Conservation (phyloP, 768 basidiomycete species). For the Collybia sordida region DNA sequence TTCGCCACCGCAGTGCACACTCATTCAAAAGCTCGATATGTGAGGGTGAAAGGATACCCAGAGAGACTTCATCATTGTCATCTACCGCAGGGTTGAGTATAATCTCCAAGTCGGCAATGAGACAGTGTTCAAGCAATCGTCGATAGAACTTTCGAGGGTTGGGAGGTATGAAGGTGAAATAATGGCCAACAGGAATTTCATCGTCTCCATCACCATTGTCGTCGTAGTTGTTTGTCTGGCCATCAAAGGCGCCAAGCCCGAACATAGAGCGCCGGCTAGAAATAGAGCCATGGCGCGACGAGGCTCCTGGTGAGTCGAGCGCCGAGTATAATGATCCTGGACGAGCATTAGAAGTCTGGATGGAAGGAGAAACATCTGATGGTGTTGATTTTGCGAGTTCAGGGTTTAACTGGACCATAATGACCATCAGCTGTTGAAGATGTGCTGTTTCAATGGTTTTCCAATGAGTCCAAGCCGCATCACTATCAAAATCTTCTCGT, state of each 20-base stretch:
- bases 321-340: constrained; percentile 59
- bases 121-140: constrained; percentile 78
- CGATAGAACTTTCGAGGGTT: constrained; percentile 86
- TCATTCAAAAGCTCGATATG: constrained; percentile 87
- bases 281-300: constrained; percentile 59
- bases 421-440: constrained; percentile 84
- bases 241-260: constrained; percentile 25
- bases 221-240: constrained; percentile 32
- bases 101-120: constrained; percentile 81
- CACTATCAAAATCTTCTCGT: constrained; percentile 82
- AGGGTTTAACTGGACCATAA: constrained; percentile 84
- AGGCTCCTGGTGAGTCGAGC: constrained; percentile 28
- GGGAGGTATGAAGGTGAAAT: constrained; percentile 90
- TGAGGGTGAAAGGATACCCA: constrained; percentile 79
- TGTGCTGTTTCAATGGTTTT: constrained; percentile 76
- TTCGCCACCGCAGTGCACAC: constrained; percentile 88
- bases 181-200: constrained; percentile 67
- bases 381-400: constrained; percentile 80
- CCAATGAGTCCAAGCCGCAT: constrained; percentile 86
- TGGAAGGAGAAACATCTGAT: constrained; percentile 45
- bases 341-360: constrained; percentile 48
- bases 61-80: constrained; percentile 91
- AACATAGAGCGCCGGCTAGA: constrained; percentile 68
- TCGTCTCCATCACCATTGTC: constrained; percentile 58
- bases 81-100: constrained; percentile 92